These are phyloP conservation scores for Suillus bovinus DNA, from an alignment of 768 basidiomycete genomes.

Conservation along the genomic window DNA sequence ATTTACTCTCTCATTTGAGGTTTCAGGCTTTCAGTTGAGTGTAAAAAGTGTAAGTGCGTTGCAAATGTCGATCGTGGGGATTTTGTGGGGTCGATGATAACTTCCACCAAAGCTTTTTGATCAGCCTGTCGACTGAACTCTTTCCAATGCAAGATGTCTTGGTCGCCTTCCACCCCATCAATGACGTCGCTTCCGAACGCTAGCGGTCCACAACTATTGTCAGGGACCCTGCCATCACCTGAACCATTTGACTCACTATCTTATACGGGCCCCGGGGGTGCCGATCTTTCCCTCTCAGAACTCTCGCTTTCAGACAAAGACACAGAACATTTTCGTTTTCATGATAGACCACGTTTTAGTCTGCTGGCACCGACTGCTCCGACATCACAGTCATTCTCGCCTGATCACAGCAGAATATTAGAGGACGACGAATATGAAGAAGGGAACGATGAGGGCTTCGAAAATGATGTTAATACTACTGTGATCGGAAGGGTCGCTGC, in stretches of 20 bases:
- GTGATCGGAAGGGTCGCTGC: conserved; percentile 25
- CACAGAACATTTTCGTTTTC: conserved; percentile 11
- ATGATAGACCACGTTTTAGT: conserved; percentile 34
- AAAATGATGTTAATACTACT: conserved; percentile 17
- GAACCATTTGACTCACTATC: conserved; percentile 32
- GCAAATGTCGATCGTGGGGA: not conserved
- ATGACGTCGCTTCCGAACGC: conserved; percentile 25
- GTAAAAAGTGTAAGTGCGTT: not conserved
- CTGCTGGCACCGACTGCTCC: conserved; percentile 32
- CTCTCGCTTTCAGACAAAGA: conserved; percentile 45
- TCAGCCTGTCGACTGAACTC: not conserved
- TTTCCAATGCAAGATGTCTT: conserved; percentile 23
- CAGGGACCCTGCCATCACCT: conserved; percentile 43
- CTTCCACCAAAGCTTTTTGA: not conserved
- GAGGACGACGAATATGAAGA: conserved; percentile 27
- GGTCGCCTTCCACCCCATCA: conserved; percentile 33
- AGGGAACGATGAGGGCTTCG: conserved; percentile 11
- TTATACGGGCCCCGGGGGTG: conserved; percentile 43
- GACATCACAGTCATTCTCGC: conserved; percentile 13
- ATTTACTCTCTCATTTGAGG: not conserved
- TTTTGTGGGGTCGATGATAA: not conserved
- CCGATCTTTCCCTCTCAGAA: conserved; percentile 59
- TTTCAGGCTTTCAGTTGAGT: not conserved
- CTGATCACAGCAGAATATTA: conserved; percentile 26
- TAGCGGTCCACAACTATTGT: conserved; percentile 44